Evolutionary conservation across 192 early-diverging fungal species (phyloP).

Genomic region (Neocallimastix lanati): DNA sequence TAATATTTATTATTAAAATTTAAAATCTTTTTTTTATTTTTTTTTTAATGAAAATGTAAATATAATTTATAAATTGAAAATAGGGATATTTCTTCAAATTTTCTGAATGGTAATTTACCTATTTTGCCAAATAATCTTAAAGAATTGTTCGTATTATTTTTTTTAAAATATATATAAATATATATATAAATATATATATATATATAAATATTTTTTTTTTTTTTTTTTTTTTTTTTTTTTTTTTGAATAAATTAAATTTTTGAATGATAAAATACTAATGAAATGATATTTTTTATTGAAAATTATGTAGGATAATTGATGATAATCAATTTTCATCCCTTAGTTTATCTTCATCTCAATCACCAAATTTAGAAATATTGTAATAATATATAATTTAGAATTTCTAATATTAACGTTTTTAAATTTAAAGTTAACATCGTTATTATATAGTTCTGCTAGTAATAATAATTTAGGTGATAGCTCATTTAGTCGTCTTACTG

Average conservation of each 20-base stretch:
- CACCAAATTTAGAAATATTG: neutral
- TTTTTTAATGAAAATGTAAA: too few relatives aligned
- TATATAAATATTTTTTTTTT: too few relatives aligned
- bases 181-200: too few relatives aligned
- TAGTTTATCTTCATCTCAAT: neutral
- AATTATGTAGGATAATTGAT: neutral
- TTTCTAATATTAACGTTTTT: too few relatives aligned
- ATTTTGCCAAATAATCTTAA: neutral
- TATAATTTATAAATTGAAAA: too few relatives aligned
- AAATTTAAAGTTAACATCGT: too few relatives aligned
- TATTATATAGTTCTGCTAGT: neutral
- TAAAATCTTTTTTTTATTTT: too few relatives aligned
- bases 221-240: too few relatives aligned
- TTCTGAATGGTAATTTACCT: neutral
- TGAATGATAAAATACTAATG: too few relatives aligned
- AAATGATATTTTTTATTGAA: neutral
- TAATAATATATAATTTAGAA: too few relatives aligned
- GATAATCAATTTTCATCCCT: neutral
- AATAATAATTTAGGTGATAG: neutral
- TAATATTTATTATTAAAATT: too few relatives aligned
- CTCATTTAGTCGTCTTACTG: neutral
- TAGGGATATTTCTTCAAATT: neutral
- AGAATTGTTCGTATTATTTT: neutral
- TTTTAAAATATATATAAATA: neutral
- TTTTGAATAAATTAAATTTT: too few relatives aligned